Evolutionary conservation across 1,139 yeast genomes (phyloP).

Genomic region (Nakaseomyces delphensis): DNA sequence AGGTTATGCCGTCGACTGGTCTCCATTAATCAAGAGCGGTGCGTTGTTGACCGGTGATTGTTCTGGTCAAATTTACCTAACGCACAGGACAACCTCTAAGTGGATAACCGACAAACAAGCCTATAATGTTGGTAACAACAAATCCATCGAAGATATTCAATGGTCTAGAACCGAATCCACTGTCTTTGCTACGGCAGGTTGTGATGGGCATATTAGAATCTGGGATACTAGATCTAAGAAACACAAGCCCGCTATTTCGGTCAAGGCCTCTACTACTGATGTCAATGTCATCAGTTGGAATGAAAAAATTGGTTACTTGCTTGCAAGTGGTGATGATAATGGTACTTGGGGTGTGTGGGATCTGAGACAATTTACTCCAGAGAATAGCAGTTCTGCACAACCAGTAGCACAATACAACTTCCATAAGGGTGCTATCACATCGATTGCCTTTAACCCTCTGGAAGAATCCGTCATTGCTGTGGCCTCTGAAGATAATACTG

Average conservation of each 20-base stretch:
- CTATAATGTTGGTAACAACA: constrained; percentile 53
- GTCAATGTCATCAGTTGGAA: constrained; percentile 97
- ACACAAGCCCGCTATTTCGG: constrained; percentile 83
- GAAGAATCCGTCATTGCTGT: constrained; percentile 96
- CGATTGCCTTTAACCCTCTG: constrained; percentile 87
- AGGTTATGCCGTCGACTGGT: constrained; percentile 97
- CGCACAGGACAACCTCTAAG: constrained; percentile 64
- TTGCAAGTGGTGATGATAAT: constrained; percentile 96
- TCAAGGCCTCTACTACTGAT: constrained; percentile 74
- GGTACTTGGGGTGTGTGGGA: constrained; percentile 99
- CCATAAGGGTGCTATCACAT: constrained; percentile 89
- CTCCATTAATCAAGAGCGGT: constrained; percentile 74
- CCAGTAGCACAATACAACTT: constrained; percentile 92
- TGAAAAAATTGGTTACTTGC: constrained; percentile 69
- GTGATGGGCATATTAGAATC: constrained; percentile 84
- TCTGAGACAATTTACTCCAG: constrained; percentile 69
- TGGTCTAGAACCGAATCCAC: constrained; percentile 92
- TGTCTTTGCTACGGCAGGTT: constrained; percentile 88
- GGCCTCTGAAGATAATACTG: constrained; percentile 93
- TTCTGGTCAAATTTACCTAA: constrained; percentile 70
- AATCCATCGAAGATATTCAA: constrained; percentile 87
- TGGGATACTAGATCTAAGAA: constrained; percentile 96
- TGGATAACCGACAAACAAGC: constrained; percentile 88
- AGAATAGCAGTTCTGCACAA: constrained; percentile 42
- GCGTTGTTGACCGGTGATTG: constrained; percentile 83